Evolutionary conservation across 805 yeast species (phyloP), one percentile per base, ranked within the genome.

Genomic region (Yamadazyma sp.): DNA sequence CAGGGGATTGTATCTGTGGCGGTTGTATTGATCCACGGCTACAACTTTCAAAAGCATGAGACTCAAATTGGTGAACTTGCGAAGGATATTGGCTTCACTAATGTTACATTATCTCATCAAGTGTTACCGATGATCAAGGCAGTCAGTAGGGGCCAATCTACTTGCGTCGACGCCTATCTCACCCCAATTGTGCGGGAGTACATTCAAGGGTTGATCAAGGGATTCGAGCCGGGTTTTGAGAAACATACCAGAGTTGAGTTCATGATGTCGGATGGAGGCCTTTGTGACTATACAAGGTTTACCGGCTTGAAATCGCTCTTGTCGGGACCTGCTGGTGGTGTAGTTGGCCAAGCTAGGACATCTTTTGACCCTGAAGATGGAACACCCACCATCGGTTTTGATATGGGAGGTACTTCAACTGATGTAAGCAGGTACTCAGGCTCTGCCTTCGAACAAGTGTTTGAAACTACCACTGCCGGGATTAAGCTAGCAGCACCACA

Each of bases 391-490:
- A 75, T 86, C 40, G 95, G 93, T 0, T 84, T 86, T 48, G 95
- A 86, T 59, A 84, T 86, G 90, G 95, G 95, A 34, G 95, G 95
- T 33, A 86, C 95, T 1, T 82, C 91, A 1, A 86, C 95, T 1
- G 95, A 86, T 61, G 89, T 84, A 2, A 78, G 87, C 5, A 68
- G 95, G 45, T 86, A 65, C 53, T 72, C 67, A 38, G 91, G 91
- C 3, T 5, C 23, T 7, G 70, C 73, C 32, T 71, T 77, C 20
- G 90, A 83, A 41, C 91, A 84, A 54, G 84, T 84, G n/a, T 84
- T 86, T 54, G 95, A 86, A 56, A 84, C 90, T 2, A 77, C 82
- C 2, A 83, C 89, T 7, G 95, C 95, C 3, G 90, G 91, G n/a
- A 80, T 86, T 32, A 80, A 84, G 2, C 80, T 86, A 34, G 91